Percentiles rank a stretch among this genome's conserved stretches.
These are phyloP conservation scores for Trypanosoma lewisi DNA, from an alignment of 208 protist genomes.

Conservation along the genomic window DNA sequence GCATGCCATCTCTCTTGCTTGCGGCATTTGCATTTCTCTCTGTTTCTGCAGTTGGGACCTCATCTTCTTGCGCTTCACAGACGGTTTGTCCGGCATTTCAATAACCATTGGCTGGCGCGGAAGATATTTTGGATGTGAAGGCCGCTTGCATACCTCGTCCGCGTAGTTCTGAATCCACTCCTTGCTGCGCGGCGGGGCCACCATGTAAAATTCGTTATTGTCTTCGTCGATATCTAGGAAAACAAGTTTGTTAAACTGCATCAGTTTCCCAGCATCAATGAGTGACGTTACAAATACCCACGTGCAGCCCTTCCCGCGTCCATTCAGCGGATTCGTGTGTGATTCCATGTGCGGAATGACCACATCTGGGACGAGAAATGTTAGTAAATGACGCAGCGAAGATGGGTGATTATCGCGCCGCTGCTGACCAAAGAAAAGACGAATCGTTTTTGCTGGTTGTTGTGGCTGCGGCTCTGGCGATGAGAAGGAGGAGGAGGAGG, in stretches of 20 bases:
- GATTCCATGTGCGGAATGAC: conserved; percentile 25
- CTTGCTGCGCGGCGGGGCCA: conserved; percentile 16
- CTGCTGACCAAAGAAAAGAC: conserved; percentile 29
- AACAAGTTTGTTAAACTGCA: conserved; percentile 17
- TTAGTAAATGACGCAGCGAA: conserved; percentile 18
- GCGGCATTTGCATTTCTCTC: not conserved
- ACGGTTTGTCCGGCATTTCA: conserved; percentile 15
- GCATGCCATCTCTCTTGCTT: not conserved
- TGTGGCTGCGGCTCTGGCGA: not conserved
- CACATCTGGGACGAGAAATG: conserved; percentile 23
- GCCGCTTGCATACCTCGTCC: not conserved
- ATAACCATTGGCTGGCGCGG: conserved; percentile 26
- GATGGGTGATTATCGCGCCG: conserved; percentile 24
- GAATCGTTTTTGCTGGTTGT: conserved; percentile 15
- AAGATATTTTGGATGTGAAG: conserved; percentile 5
- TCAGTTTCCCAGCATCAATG: conserved; percentile 13
- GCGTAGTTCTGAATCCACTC: conserved; percentile 17
- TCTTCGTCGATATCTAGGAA: conserved; percentile 19
- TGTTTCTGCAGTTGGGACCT: not conserved
- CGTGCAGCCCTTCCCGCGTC: conserved; percentile 22
- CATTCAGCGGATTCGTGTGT: conserved; percentile 15
- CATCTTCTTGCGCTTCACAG: not conserved
- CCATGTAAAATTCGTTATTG: conserved; percentile 16
- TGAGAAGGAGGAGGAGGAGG: no score
- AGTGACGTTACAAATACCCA: conserved; percentile 25